These are phyloP conservation scores for Debaryomyces coudertii DNA, from an alignment of 1,139 yeast genomes.

Conservation along the genomic window DNA sequence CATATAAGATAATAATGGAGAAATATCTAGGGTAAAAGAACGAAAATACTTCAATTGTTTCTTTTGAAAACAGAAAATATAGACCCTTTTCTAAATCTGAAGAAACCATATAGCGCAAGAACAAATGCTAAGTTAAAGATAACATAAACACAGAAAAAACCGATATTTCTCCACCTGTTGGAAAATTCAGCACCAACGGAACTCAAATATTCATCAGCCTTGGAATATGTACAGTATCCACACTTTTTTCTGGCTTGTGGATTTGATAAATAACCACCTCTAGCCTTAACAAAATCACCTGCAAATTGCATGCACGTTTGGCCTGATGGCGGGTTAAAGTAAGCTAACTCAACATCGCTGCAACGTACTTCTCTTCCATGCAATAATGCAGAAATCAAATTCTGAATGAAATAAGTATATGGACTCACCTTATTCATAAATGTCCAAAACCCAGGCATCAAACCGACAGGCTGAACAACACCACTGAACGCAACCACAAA, in stretches of 20 bases:
- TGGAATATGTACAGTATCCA: constrained; percentile 56
- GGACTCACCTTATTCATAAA: constrained; percentile 72
- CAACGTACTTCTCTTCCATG: constrained; percentile 63
- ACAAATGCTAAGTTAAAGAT: constrained; percentile 48
- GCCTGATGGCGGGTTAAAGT: constrained; percentile 59
- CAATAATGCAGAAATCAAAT: constrained; percentile 53
- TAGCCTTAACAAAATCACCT: constrained; percentile 21
- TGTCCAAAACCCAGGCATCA: constrained; percentile 71
- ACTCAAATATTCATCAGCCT: constrained; percentile 57
- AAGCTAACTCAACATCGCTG: constrained; percentile 49
- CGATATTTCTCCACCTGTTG: constrained; percentile 68
- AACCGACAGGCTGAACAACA: constrained; percentile 57
- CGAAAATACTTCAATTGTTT: background rate
- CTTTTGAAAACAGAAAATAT: constrained; percentile 9
- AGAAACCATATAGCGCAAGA: constrained; percentile 25
- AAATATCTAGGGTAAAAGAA: background rate
- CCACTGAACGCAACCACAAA: constrained; percentile 64
- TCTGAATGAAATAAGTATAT: constrained; percentile 66
- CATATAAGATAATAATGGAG: background rate
- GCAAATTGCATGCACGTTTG: constrained; percentile 62
- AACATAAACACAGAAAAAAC: constrained; percentile 59
- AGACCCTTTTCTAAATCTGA: constrained; percentile 11
- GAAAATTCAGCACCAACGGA: constrained; percentile 47
- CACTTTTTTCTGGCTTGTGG: constrained; percentile 58
- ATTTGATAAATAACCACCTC: constrained; percentile 57